Conservation (phyloP, 2,329 filamentous ascomycete species). For the Xylaria sp. region DNA sequence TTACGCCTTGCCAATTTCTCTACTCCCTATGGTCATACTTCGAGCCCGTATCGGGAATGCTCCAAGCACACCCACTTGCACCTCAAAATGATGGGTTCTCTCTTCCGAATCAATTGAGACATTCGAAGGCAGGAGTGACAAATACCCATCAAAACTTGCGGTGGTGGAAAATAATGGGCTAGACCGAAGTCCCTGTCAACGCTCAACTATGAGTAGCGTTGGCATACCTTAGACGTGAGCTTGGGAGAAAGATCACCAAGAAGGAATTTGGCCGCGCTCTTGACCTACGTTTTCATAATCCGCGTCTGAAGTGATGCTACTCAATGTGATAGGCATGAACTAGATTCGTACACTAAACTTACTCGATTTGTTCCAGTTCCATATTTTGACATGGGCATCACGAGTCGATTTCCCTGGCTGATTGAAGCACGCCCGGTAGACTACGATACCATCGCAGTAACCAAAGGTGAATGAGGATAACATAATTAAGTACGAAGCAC, state of each 20-base stretch:
- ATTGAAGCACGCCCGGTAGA: not conserved
- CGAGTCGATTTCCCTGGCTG: not conserved
- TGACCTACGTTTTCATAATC: not conserved
- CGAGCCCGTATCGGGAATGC: constrained; percentile 20
- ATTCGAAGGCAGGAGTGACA: not conserved
- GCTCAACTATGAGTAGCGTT: constrained; percentile 1
- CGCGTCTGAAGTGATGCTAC: not conserved
- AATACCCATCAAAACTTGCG: not conserved
- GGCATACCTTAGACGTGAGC: constrained; percentile 14
- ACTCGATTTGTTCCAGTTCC: not conserved
- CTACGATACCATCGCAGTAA: not conserved
- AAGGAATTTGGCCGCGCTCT: constrained; percentile 3
- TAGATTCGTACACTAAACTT: not conserved
- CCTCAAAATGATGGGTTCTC: constrained; percentile 2
- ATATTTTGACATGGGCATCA: not conserved
- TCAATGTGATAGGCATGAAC: constrained; percentile 2
- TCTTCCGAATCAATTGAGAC: not conserved
- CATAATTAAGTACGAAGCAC: too few relatives aligned
- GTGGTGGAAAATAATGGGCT: not conserved
- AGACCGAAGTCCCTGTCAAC: constrained; percentile 2
- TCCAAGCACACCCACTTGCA: not conserved
- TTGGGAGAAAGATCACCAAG: constrained; percentile 4
- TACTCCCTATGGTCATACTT: constrained; percentile 15
- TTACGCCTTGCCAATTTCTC: constrained; percentile 29
- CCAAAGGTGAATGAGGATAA: not conserved